phyloP scores from a whole-genome alignment of 257 asterid genomes.

The Jacaranda copaia region DNA sequence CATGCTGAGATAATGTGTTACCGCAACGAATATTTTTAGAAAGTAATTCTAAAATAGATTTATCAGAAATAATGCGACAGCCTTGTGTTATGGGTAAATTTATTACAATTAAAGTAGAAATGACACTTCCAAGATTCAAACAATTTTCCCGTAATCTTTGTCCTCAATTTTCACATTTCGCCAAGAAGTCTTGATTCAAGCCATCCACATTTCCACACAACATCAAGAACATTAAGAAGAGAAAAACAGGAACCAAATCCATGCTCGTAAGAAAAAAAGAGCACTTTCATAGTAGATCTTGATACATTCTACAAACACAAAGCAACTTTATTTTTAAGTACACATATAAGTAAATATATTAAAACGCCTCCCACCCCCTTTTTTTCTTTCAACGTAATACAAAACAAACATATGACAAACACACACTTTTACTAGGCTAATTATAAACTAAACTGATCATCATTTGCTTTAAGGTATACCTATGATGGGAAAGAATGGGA shows the following conservation, averaged over 20 bases:
- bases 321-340: conserved; percentile 22
- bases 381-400: conserved; percentile 15
- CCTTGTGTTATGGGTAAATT: no score
- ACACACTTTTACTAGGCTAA: background rate
- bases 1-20: no score
- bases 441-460: background rate
- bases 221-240: background rate
- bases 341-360: background rate
- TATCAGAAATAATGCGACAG: no score
- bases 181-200: no score
- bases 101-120: no score
- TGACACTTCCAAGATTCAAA: no score
- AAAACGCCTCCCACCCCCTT: background rate
- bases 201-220: no score
- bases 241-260: background rate
- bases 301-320: conserved; percentile 32
- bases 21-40: no score
- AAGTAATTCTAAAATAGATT: no score
- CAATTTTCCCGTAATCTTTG: no score
- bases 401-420: conserved; percentile 25
- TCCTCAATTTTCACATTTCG: no score
- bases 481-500: conserved; percentile 84
- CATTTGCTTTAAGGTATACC: conserved; percentile 72
- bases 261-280: background rate
- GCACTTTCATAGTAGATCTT: conserved; percentile 11